Base-by-base conservation (phyloP, 108 stramenopile genomes). In the Cyclotella baltica region DNA sequence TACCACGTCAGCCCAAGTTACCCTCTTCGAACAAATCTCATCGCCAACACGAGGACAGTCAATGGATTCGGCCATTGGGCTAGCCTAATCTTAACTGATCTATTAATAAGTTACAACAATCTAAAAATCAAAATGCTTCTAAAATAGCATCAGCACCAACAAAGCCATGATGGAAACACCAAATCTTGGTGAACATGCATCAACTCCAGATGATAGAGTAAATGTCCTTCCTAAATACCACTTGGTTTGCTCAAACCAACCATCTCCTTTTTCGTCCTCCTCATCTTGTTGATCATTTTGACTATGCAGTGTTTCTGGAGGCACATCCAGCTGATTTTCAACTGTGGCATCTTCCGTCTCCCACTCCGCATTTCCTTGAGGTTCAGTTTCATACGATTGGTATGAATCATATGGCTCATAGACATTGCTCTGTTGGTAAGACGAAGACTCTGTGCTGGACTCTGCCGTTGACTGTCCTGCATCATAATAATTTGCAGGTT, bases 191-290 rank as follows among this genome's bases (percentile, higher is more conserved):
- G 9, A 10, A 8, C 34, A 29, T 35, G 10, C 15, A 1, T 36
- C 16, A 62, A 35, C 61, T 35, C 31, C 10, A 1, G 64, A 65
- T 40, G 64, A 65, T 47, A 43, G 2, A 27, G 55, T 23, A 23
- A 56, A 56, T 23, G 46, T 65, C 25, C 25, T 47, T 25, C 40
- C 25, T 0, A 19, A 15, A 62, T 33, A 36, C 67, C 67, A 69
- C 23, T 53, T 19, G 2, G 67, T 53, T 28, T 53, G 31, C 18
- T 29, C 51, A 69, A 69, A 69, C 67, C 67, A 69, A 53, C 35
- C 67, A 35, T 51, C 67, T 53, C 27, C 65, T 16, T 16, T 51
- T 18, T 19, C 43, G 40, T 66, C 25, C 10, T 43, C 65, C 2
- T 22, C 30, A 31, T 35, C 15, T 38, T 3, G 0, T 8, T 31